These are phyloP conservation scores for Pseudogymnoascus sp. DNA, from an alignment of 2,329 filamentous ascomycete species.

Conservation along the genomic window DNA sequence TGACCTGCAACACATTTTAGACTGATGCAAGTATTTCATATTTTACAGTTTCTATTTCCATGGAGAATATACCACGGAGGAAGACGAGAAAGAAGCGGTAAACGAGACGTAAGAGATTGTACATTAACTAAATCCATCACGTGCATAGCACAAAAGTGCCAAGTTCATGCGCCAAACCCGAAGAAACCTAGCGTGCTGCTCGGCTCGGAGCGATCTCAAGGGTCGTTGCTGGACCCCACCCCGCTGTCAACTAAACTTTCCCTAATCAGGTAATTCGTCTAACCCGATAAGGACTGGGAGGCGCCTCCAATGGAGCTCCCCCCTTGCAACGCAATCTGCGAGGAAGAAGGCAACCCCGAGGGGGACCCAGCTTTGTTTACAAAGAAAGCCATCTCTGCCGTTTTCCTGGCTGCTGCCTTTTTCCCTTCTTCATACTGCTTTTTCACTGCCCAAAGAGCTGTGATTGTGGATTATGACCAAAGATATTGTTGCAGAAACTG, in stretches of 20 bases:
- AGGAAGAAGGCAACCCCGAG: conserved; percentile 2
- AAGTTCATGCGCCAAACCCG: conserved; percentile 1
- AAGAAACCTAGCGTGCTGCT: not conserved
- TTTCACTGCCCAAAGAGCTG: conserved; percentile 6
- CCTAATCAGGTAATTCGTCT: not conserved
- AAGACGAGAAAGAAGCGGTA: not conserved
- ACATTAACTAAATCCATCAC: not conserved
- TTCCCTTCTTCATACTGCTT: conserved; percentile 4
- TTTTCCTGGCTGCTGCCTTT: not conserved
- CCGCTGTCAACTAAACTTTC: not conserved
- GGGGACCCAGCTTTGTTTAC: conserved; percentile 7
- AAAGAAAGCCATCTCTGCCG: not conserved
- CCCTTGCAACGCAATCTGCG: conserved; percentile 9
- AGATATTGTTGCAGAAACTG: conserved; percentile 4
- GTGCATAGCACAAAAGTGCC: conserved; percentile 7
- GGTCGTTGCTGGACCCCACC: conserved; percentile 2
- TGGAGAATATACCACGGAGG: not conserved
- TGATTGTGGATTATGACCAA: conserved; percentile 10
- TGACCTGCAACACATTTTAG: not conserved
- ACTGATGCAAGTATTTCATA: not conserved
- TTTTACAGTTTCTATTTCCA: not conserved
- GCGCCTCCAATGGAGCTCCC: conserved; percentile 7
- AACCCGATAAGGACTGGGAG: not conserved
- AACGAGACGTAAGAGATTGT: conserved; percentile 1
- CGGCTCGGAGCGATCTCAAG: conserved; percentile 10